These are phyloP conservation scores for Golovinomyces cichoracearum DNA, from an alignment of 2,329 filamentous ascomycete genomes.

Conservation along the genomic window DNA sequence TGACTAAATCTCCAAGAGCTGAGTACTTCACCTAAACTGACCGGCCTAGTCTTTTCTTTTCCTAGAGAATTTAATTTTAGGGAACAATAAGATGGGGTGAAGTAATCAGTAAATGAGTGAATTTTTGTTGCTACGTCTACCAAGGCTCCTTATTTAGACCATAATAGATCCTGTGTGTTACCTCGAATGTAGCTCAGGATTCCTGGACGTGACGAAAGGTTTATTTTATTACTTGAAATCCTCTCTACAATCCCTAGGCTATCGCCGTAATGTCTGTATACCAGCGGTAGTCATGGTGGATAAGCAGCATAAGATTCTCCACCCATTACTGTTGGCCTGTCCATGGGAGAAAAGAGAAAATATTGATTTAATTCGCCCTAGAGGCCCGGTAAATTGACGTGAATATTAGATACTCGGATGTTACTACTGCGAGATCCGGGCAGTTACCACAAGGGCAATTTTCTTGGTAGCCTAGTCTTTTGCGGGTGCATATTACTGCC, in stretches of 20 bases:
- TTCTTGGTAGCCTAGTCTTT: no score
- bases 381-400: no score
- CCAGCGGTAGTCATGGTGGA: neutral
- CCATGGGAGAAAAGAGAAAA: neutral
- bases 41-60: neutral
- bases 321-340: neutral
- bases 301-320: neutral
- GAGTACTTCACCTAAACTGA: neutral
- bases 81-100: neutral
- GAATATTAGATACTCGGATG: no score
- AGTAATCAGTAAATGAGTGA: neutral
- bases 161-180: neutral
- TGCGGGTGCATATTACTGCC: no score
- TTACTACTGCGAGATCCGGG: no score
- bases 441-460: no score
- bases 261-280: neutral
- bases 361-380: no score
- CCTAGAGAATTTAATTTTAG: neutral
- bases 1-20: neutral
- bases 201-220: neutral
- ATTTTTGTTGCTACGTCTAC: neutral
- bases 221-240: neutral
- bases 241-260: neutral
- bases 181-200: neutral
- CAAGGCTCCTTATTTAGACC: neutral